A percentile compares a stretch with the other conserved stretches of the same genome.
These are phyloP conservation scores for Saccharomycopsis sp. DNA, from an alignment of 805 yeast species.

Conservation along the genomic window DNA sequence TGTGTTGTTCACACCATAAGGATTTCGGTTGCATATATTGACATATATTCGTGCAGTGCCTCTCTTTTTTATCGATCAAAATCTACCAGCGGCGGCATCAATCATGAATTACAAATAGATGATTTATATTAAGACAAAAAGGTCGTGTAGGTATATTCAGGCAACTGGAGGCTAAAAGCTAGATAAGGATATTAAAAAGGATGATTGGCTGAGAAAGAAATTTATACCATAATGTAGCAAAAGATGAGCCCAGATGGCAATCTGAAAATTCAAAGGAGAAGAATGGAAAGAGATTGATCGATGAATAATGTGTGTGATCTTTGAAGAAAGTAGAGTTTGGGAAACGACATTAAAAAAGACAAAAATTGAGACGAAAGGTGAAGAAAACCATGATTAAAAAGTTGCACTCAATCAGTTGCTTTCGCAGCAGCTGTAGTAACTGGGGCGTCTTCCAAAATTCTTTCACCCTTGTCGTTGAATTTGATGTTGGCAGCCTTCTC, in stretches of 20 bases:
- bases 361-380: not conserved
- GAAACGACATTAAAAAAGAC: not conserved
- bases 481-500: slow-evolving; percentile 33
- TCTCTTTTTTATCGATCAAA: too few relatives aligned
- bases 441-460: slow-evolving; percentile 7
- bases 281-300: not conserved
- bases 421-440: not conserved
- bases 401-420: not conserved
- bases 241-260: not conserved
- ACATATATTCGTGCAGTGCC: too few relatives aligned
- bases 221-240: too few relatives aligned
- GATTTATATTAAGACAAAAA: too few relatives aligned
- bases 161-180: not conserved
- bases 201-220: not conserved
- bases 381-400: not conserved
- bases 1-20: too few relatives aligned
- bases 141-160: not conserved
- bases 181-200: not conserved
- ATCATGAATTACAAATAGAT: too few relatives aligned
- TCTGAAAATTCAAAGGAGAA: not conserved
- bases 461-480: slow-evolving; percentile 33
- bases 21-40: too few relatives aligned
- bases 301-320: too few relatives aligned
- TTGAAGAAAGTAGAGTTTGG: too few relatives aligned
- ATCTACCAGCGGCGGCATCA: too few relatives aligned